Base-by-base conservation (phyloP, 2,329 filamentous ascomycete genomes). In the Trichoderma sp. region DNA sequence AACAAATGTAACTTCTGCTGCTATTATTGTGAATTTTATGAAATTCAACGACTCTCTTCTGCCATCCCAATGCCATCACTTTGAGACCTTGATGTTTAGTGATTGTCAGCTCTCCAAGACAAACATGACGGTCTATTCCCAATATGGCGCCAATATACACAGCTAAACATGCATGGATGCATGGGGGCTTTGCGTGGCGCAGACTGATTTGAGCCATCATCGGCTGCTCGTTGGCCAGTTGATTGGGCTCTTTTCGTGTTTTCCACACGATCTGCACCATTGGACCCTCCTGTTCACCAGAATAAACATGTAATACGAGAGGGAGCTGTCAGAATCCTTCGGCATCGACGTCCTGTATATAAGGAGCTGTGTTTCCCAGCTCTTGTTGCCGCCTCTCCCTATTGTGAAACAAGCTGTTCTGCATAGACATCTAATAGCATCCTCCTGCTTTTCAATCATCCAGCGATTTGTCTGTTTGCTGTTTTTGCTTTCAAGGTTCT, bases 361-460 rank as follows among this genome's bases (percentile, higher is more conserved):
- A 37, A 53, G 22, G 32, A 53, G 45, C 39, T 29, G 17, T 39
- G 34, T 39, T n/a, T n/a, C 22, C 42, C 59, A 29, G 45, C 45
- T 29, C 27, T 29, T n/a, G 77, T 76, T 71, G 76, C 17, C 13
- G 32, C 7, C 7, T 39, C 45, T 58, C 35, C 59, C 27, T 25
- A 42, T 32, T 39, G 59, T 53, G 25, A 53, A 63, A 48, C 10
- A 39, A 39, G 32, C 45, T 15, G 32, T 48, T 35, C 25, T 63
- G 29, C 32, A 52, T 29, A 29, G 22, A 8, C n/a, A n/a, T 19
- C 10, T 29, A 3, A 3, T 13, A 19, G 32, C 12, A 37, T 53
- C 56, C 76, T 74, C 35, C 67, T 72, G 67, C 60, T 75, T 72
- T 64, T 74, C 74, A 1, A 27, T 37, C 42, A 15, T 37, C 45